A percentile compares a stretch with the other conserved stretches of the same genome.
These are phyloP conservation scores for Scedosporium aurantiacum DNA, from an alignment of 2,329 filamentous ascomycete genomes.

Conservation along the genomic window DNA sequence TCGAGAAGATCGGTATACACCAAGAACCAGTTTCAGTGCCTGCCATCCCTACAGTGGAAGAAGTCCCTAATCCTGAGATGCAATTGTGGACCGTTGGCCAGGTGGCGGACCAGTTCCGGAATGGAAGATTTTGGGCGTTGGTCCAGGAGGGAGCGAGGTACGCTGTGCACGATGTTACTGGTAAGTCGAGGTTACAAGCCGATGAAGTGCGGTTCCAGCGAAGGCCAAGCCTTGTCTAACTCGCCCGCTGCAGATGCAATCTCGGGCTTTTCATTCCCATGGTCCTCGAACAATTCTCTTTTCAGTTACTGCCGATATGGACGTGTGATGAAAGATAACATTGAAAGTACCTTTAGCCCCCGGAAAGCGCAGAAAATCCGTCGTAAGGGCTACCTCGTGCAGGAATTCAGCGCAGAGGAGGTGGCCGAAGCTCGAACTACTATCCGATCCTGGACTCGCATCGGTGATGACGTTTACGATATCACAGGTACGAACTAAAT, in stretches of 20 bases:
- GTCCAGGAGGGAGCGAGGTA: background rate
- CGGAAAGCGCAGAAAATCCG: background rate
- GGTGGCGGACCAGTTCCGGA: background rate
- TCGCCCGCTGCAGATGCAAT: no score
- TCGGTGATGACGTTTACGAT: conserved; percentile 10
- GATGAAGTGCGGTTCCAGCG: background rate
- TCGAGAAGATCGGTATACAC: background rate
- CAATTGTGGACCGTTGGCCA: background rate
- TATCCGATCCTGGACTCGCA: conserved; percentile 4
- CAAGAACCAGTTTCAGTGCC: background rate
- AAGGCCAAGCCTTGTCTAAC: background rate
- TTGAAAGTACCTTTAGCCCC: background rate
- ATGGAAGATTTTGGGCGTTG: background rate
- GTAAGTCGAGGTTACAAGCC: conserved; percentile 6
- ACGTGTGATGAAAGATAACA: background rate
- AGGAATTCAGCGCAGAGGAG: background rate
- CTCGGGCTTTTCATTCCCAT: no score
- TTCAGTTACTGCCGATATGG: background rate
- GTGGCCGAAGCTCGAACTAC: conserved; percentile 5
- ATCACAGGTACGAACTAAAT: conserved; percentile 6
- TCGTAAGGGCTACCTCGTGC: background rate
- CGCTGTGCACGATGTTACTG: background rate
- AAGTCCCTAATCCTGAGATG: background rate
- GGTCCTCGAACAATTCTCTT: no score
- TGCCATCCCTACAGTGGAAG: background rate